phyloP scores from a whole-genome alignment of 2,329 filamentous ascomycete species.

The Colletotrichum eleusines region DNA sequence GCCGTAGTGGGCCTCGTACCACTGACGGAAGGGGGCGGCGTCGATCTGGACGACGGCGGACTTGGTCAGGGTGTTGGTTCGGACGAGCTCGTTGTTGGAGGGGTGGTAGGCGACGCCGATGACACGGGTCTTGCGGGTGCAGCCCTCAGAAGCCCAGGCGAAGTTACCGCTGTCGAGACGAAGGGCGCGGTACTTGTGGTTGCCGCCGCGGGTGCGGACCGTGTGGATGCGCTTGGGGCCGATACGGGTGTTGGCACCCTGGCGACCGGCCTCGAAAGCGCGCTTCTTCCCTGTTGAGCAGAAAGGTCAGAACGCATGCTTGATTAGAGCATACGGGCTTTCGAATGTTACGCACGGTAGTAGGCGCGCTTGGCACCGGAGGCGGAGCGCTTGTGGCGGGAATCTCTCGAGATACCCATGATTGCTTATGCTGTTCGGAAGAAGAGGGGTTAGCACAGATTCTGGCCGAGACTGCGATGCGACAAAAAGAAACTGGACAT shows the following conservation, averaged over 20 bases:
- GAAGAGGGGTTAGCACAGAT: constrained; percentile 45
- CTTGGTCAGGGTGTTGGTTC: constrained; percentile 99
- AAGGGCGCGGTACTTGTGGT: constrained; percentile 99
- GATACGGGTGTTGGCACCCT: constrained; percentile 99
- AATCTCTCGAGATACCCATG: constrained; percentile 99
- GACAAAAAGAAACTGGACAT: neutral
- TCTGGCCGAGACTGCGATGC: neutral
- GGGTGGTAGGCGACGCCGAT: constrained; percentile 99
- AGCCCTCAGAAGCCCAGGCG: constrained; percentile 97
- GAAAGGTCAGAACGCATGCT: constrained; percentile 79
- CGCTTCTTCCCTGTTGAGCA: constrained; percentile 84
- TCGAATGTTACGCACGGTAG: constrained; percentile 82
- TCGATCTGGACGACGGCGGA: constrained; percentile 99
- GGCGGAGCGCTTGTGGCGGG: constrained; percentile 99
- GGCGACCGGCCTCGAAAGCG: constrained; percentile 99
- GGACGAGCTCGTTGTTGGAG: constrained; percentile 99
- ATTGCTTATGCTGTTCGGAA: constrained; percentile 75
- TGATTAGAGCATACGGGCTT: constrained; percentile 73
- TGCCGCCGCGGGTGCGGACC: constrained; percentile 96
- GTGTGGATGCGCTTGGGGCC: constrained; percentile 96
- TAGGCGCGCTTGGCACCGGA: constrained; percentile 97
- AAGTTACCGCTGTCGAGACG: constrained; percentile 99
- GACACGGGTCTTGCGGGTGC: constrained; percentile 99
- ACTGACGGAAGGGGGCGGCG: constrained; percentile 98
- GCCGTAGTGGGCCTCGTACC: constrained; percentile 99